These are phyloP conservation scores for Fusarium mexicanum DNA, from an alignment of 2,329 filamentous ascomycete species.

Conservation along the genomic window DNA sequence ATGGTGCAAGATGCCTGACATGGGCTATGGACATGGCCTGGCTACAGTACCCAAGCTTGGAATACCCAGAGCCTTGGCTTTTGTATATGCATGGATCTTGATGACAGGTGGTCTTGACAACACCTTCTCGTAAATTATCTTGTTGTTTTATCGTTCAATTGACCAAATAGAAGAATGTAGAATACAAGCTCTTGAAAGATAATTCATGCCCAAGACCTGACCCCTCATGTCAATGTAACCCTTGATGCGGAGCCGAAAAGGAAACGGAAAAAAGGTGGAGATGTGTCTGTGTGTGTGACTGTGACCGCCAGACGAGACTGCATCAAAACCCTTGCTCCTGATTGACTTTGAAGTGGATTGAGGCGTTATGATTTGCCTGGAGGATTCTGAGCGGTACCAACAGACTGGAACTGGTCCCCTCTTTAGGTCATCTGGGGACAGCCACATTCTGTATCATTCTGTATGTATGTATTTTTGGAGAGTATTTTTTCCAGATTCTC, in stretches of 20 bases:
- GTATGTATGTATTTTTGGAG: neutral
- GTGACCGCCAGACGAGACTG: constrained; percentile 1
- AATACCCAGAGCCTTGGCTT: neutral
- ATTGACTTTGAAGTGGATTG: neutral
- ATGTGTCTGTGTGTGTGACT: neutral
- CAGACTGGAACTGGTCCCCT: constrained; percentile 14
- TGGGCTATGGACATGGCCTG: neutral
- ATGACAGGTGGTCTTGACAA: neutral
- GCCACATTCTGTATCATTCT: neutral
- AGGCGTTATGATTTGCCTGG: constrained; percentile 10
- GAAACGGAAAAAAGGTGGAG: neutral
- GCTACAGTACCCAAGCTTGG: neutral
- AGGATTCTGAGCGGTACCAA: constrained; percentile 9
- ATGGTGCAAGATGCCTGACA: neutral
- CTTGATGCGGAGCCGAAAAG: neutral
- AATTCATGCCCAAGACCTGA: neutral
- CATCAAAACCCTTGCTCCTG: constrained; percentile 7
- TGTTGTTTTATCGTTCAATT: no score
- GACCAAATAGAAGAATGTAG: neutral
- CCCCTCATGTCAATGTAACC: neutral
- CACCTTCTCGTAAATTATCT: rapidly evolving
- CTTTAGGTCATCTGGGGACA: constrained; percentile 5
- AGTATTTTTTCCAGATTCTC: neutral
- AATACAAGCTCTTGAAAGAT: neutral
- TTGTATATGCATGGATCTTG: neutral